phyloP scores from a whole-genome alignment of 306 rosid species.

The Trifolium fragiferum region DNA sequence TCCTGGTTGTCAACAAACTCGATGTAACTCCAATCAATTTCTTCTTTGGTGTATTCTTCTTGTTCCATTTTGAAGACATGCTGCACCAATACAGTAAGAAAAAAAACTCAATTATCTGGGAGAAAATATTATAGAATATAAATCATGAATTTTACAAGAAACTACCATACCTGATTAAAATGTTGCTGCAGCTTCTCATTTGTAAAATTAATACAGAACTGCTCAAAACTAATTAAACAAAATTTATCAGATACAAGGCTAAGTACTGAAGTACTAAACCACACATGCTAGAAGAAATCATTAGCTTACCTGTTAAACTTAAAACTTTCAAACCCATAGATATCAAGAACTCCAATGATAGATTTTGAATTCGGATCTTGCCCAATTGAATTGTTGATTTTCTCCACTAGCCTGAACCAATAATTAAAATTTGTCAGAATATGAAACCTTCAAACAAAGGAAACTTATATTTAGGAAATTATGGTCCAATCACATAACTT shows the following conservation, averaged over 20 bases:
- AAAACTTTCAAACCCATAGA: slow-evolving; percentile 99
- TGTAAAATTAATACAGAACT: slow-evolving; percentile 98
- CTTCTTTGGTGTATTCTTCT: slow-evolving; percentile 98
- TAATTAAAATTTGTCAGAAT: slow-evolving; percentile 39
- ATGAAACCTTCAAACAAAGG: slow-evolving; percentile 40
- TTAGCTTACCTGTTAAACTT: slow-evolving; percentile 84
- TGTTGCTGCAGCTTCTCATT: slow-evolving; percentile 99
- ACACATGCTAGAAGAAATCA: slow-evolving; percentile 36
- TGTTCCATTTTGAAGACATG: slow-evolving; percentile 99
- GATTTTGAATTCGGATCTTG: slow-evolving; percentile 97
- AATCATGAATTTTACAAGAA: slow-evolving; percentile 38
- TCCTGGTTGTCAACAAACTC: slow-evolving; percentile 99
- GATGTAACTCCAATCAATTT: slow-evolving; percentile 97
- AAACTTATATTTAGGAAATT: slow-evolving; percentile 23
- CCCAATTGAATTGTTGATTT: slow-evolving; percentile 92
- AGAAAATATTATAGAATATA: slow-evolving; percentile 24
- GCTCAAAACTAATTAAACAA: slow-evolving; percentile 77
- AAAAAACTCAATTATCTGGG: slow-evolving; percentile 34
- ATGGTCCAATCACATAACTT: slow-evolving; percentile 16
- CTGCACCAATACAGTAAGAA: slow-evolving; percentile 58
- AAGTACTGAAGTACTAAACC: slow-evolving; percentile 30
- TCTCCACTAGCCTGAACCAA: slow-evolving; percentile 88
- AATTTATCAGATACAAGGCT: slow-evolving; percentile 47
- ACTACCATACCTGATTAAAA: slow-evolving; percentile 88
- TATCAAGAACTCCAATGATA: slow-evolving; percentile 97